These are phyloP conservation scores for Naegleria lovaniensis DNA, from an alignment of 208 protist species.

Conservation along the genomic window DNA sequence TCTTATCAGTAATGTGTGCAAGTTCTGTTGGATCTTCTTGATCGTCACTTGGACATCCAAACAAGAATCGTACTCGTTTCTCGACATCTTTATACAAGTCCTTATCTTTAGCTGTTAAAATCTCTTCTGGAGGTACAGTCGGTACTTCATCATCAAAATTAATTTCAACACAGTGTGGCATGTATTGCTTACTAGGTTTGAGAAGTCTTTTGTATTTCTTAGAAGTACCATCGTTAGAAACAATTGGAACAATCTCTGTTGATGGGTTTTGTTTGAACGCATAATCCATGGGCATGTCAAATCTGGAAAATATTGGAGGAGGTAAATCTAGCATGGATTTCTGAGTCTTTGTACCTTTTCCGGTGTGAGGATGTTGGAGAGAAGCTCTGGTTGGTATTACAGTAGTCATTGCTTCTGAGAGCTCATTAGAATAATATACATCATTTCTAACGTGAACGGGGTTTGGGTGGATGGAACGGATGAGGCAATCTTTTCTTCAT, in stretches of 20 bases:
- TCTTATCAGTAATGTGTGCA: background rate
- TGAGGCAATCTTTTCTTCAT: background rate
- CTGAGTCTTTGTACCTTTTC: background rate
- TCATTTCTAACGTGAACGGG: background rate
- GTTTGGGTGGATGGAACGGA: background rate
- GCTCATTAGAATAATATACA: background rate
- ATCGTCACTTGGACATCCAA: background rate
- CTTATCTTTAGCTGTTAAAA: background rate
- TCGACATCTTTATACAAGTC: background rate
- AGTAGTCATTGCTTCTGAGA: background rate
- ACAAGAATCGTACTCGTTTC: background rate
- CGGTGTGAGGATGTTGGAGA: background rate
- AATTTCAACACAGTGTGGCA: background rate
- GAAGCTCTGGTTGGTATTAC: background rate
- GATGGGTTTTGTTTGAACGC: background rate
- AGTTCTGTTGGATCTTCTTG: background rate
- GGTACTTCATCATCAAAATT: background rate
- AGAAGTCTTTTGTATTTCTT: background rate
- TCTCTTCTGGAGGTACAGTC: background rate
- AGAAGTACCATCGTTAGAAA: background rate
- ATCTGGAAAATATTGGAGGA: conserved; percentile 3
- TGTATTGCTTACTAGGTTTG: background rate
- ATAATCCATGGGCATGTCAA: conserved; percentile 15
- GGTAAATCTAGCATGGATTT: background rate
- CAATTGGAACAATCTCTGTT: background rate